Conservation (phyloP, 306 rosid species). For the Lotus japonicus region DNA sequence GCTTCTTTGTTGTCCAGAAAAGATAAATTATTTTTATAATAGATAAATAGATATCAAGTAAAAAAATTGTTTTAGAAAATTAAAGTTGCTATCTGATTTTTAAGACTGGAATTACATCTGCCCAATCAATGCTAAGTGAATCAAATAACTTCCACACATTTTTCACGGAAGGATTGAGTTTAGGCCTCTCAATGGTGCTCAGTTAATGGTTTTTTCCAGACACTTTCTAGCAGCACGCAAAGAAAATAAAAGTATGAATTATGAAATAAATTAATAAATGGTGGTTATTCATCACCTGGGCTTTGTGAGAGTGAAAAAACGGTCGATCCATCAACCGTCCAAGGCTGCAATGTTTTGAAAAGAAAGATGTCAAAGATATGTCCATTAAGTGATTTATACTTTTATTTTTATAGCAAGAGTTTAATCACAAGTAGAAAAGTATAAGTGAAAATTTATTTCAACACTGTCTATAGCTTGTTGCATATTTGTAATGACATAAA, state of each 20-base stretch:
- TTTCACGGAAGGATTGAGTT: neutral
- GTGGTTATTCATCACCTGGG: constrained; percentile 50
- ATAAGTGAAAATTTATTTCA: constrained; percentile 2
- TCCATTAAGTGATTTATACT: neutral
- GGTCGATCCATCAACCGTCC: constrained; percentile 50
- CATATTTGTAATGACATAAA: constrained; percentile 3
- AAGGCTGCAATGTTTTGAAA: constrained; percentile 45
- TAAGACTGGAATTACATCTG: neutral
- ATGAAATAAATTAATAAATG: neutral
- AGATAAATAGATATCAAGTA: neutral
- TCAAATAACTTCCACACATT: neutral
- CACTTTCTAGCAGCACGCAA: neutral
- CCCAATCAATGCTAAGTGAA: neutral
- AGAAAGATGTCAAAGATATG: constrained; percentile 14
- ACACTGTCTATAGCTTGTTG: neutral
- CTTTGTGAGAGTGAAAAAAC: constrained; percentile 78
- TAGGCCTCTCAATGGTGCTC: neutral
- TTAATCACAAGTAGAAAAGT: constrained; percentile 3
- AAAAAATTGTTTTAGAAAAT: neutral
- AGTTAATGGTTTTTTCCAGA: neutral
- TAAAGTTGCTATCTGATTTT: neutral
- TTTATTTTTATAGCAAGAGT: neutral
- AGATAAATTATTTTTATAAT: neutral
- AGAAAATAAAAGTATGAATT: constrained; percentile 5
- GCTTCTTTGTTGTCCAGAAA: neutral